Evolutionary conservation across 768 basidiomycete species (phyloP).

Genomic region (Collybia mongolica): DNA sequence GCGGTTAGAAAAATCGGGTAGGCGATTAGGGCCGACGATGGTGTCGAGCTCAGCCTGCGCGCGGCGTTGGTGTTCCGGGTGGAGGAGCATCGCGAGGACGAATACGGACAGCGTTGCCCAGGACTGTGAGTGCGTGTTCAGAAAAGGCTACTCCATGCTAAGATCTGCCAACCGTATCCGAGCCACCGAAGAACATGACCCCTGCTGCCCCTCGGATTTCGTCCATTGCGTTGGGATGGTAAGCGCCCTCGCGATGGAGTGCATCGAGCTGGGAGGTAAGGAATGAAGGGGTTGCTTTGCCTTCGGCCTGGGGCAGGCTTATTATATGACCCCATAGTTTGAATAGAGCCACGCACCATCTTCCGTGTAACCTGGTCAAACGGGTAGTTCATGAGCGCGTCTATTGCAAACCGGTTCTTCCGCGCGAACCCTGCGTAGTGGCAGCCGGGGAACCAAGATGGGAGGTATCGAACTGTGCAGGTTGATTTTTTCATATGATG

Average conservation of each 20-base stretch:
- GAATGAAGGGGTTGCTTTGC: conserved; percentile 22
- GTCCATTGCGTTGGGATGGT: conserved; percentile 1
- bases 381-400: conserved; percentile 26
- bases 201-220: conserved; percentile 18
- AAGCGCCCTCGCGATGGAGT: background rate
- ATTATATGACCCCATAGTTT: background rate
- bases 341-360: conserved; percentile 30
- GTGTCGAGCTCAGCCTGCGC: background rate
- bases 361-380: conserved; percentile 25
- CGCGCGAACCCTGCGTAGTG: conserved; percentile 19
- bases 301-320: conserved; percentile 11
- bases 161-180: conserved; percentile 29
- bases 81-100: conserved; percentile 14
- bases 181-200: conserved; percentile 25
- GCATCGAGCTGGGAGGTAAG: conserved; percentile 14
- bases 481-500: too few relatives aligned
- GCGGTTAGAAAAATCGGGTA: conserved; percentile 17
- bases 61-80: conserved; percentile 13
- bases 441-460: conserved; percentile 30
- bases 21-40: conserved; percentile 12
- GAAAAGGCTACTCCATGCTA: too few relatives aligned
- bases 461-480: conserved; percentile 26
- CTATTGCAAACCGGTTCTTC: conserved; percentile 8
- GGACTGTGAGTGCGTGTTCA: background rate
- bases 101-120: conserved; percentile 6